Percentiles rank a stretch among this genome's conserved stretches.
These are phyloP conservation scores for Ogataea angusta DNA, from an alignment of 805 yeast genomes.

Conservation along the genomic window DNA sequence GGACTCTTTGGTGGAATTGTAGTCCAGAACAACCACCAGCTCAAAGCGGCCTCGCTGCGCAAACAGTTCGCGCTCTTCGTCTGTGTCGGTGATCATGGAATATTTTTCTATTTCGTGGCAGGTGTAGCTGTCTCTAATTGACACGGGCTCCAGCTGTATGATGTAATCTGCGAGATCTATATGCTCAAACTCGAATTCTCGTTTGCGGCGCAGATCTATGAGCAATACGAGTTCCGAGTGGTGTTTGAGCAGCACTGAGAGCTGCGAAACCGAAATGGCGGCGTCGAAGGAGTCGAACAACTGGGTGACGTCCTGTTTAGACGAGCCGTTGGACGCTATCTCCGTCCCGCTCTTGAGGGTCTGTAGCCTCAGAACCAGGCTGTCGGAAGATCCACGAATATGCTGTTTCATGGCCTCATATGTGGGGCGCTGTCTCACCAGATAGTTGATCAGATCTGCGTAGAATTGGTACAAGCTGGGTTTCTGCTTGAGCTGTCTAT, in stretches of 20 bases:
- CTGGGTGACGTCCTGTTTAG: background rate
- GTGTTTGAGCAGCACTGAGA: slow-evolving; percentile 29
- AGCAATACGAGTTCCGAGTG: slow-evolving; percentile 44
- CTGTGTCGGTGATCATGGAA: slow-evolving; percentile 55
- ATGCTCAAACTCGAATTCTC: slow-evolving; percentile 60
- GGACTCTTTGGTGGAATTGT: slow-evolving; percentile 27
- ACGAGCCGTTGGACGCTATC: background rate
- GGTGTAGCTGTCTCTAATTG: slow-evolving; percentile 46
- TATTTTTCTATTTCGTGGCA: slow-evolving; percentile 67
- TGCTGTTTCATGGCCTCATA: slow-evolving; percentile 16
- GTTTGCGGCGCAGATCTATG: slow-evolving; percentile 66
- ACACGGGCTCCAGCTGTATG: slow-evolving; percentile 74
- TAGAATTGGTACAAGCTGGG: slow-evolving; percentile 18
- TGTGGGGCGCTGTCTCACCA: slow-evolving; percentile 15
- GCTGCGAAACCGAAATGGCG: slow-evolving; percentile 19
- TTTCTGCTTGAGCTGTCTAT: slow-evolving; percentile 5
- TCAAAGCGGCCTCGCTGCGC: slow-evolving; percentile 52
- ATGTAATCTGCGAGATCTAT: slow-evolving; percentile 51
- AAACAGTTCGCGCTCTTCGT: slow-evolving; percentile 53
- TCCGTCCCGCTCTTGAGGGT: slow-evolving; percentile 17
- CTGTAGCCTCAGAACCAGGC: slow-evolving; percentile 20
- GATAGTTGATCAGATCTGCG: slow-evolving; percentile 17
- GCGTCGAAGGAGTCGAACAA: slow-evolving; percentile 5
- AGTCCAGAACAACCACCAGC: slow-evolving; percentile 63
- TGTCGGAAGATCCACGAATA: slow-evolving; percentile 3